Evolutionary conservation across 1,139 yeast genomes (phyloP).

Genomic region (Yamadazyma sp.): DNA sequence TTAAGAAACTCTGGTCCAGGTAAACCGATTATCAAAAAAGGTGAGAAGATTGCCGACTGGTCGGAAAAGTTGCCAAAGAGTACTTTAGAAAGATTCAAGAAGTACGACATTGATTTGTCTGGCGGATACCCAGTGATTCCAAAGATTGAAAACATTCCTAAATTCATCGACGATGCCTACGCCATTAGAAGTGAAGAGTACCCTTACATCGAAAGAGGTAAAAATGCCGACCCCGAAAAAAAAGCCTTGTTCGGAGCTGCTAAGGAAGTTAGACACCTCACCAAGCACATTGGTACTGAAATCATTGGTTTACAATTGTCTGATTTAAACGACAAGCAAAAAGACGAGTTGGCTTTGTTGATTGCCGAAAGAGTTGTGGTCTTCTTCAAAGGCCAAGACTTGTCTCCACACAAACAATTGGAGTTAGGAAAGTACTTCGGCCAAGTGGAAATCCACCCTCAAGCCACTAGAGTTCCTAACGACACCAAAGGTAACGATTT

Average conservation of each 20-base stretch:
- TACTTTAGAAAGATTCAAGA: slow-evolving; percentile 25
- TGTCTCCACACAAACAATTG: slow-evolving; percentile 46
- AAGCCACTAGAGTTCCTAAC: slow-evolving; percentile 34
- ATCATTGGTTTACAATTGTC: slow-evolving; percentile 52
- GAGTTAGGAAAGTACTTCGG: slow-evolving; percentile 45
- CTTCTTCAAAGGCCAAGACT: slow-evolving; percentile 43
- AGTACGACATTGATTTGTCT: slow-evolving; percentile 30
- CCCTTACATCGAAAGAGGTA: slow-evolving; percentile 47
- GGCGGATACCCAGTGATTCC: slow-evolving; percentile 34
- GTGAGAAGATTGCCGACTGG: slow-evolving; percentile 13
- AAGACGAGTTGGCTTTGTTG: slow-evolving; percentile 49
- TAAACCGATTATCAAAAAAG: not conserved
- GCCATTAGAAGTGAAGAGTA: slow-evolving; percentile 41
- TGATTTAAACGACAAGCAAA: slow-evolving; percentile 50
- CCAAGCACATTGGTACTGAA: slow-evolving; percentile 55
- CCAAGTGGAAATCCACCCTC: slow-evolving; percentile 44
- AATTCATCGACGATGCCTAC: slow-evolving; percentile 51
- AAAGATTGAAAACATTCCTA: slow-evolving; percentile 35
- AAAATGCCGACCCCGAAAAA: slow-evolving; percentile 53
- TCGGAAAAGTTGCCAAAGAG: slow-evolving; percentile 18
- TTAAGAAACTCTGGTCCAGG: not conserved
- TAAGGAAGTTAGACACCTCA: slow-evolving; percentile 44
- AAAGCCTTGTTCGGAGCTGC: slow-evolving; percentile 55
- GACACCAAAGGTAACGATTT: slow-evolving; percentile 18
- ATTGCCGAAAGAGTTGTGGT: slow-evolving; percentile 46